A percentile compares a stretch with the other conserved stretches of the same genome.
These are phyloP conservation scores for Hansenula lynferdii DNA, from an alignment of 1,139 yeast genomes.

Conservation along the genomic window DNA sequence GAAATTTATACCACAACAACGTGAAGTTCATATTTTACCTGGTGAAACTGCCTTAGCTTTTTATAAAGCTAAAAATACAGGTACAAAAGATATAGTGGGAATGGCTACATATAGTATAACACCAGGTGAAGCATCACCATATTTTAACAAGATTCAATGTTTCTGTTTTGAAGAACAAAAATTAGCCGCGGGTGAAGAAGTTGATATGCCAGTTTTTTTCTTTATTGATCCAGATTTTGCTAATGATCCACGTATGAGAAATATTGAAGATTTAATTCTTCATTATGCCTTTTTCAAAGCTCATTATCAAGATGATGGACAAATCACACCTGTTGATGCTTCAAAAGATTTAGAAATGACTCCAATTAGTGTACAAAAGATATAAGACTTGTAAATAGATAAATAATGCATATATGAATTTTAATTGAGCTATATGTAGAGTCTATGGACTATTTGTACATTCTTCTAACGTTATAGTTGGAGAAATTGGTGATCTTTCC, in stretches of 20 bases:
- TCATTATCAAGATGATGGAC: constrained; percentile 28
- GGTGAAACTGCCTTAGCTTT: constrained; percentile 98
- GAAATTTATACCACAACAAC: constrained; percentile 92
- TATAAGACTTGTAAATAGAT: constrained; percentile 3
- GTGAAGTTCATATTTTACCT: constrained; percentile 90
- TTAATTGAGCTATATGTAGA: no score
- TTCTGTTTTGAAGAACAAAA: constrained; percentile 97
- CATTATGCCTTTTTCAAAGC: constrained; percentile 87
- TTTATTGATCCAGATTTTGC: constrained; percentile 98
- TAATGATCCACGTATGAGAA: constrained; percentile 89
- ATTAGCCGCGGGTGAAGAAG: constrained; percentile 93
- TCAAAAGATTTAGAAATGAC: constrained; percentile 18
- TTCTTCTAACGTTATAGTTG: constrained; percentile 40
- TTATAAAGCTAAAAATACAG: constrained; percentile 82
- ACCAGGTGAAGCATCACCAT: constrained; percentile 95
- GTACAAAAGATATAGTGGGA: constrained; percentile 89
- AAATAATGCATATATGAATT: not conserved
- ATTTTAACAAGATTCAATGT: constrained; percentile 95
- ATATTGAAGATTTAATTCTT: constrained; percentile 82
- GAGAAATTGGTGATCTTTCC: constrained; percentile 26
- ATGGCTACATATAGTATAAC: constrained; percentile 98
- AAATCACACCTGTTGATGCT: constrained; percentile 20
- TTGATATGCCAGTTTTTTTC: constrained; percentile 98
- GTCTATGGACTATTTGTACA: constrained; percentile 2
- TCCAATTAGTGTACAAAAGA: constrained; percentile 12